Evolutionary conservation across 129 eudicot species (phyloP).

Genomic region (Escallonia rubra): DNA sequence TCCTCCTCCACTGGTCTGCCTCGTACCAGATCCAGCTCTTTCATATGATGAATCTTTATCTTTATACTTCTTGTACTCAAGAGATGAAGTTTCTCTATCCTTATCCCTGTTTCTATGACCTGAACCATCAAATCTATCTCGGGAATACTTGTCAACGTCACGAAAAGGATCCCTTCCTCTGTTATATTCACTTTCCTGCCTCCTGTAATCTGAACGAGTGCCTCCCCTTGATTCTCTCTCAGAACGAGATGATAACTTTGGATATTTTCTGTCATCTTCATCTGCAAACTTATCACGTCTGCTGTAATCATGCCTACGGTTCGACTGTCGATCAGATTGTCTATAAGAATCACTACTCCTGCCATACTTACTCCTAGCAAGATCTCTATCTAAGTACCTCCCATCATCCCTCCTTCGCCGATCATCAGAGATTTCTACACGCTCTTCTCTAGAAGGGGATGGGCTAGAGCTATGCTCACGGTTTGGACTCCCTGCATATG

Average conservation of each 20-base stretch:
- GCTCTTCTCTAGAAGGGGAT: conserved; percentile 23
- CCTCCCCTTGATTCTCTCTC: conserved; percentile 34
- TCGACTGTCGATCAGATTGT: conserved; percentile 42
- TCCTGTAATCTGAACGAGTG: conserved; percentile 40
- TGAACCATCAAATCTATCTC: conserved; percentile 41
- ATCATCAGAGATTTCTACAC: conserved; percentile 22
- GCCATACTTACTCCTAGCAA: conserved; percentile 39
- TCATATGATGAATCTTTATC: conserved; percentile 25
- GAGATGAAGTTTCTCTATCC: conserved; percentile 26
- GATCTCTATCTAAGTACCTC: conserved; percentile 40
- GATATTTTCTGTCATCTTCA: conserved; percentile 50
- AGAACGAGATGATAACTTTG: conserved; percentile 41
- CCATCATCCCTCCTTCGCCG: conserved; percentile 43
- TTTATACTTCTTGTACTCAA: conserved; percentile 20
- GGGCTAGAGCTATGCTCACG: conserved; percentile 49
- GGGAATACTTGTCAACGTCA: conserved; percentile 38
- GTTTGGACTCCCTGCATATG: conserved; percentile 56
- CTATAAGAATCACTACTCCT: conserved; percentile 42
- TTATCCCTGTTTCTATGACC: conserved; percentile 48
- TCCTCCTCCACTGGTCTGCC: conserved; percentile 22
- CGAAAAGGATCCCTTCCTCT: conserved; percentile 45
- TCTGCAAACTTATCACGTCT: conserved; percentile 52
- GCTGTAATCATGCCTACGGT: conserved; percentile 48
- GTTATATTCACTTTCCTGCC: conserved; percentile 46
- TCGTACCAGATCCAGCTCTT: conserved; percentile 40